A percentile compares a stretch with the other conserved stretches of the same genome.
These are phyloP conservation scores for Panicum virgatum DNA, from an alignment of 202 grass and related monocot species.

Conservation along the genomic window DNA sequence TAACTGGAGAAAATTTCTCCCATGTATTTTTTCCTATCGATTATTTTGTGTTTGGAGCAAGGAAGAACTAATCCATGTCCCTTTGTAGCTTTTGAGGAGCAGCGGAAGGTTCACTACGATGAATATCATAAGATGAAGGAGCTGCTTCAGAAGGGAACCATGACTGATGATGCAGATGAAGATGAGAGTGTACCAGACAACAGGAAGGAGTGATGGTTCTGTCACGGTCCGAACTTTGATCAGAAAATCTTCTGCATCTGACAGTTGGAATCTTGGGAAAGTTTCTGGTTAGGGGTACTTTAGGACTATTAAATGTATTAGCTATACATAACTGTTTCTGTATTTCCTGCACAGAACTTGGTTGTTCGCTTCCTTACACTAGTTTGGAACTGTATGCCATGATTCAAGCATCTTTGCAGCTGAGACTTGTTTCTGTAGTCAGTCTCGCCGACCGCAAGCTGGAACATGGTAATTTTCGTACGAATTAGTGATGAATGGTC, in stretches of 20 bases:
- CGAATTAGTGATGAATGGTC: neutral
- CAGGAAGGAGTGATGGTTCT: neutral
- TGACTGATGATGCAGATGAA: conserved; percentile 27
- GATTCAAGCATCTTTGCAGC: neutral
- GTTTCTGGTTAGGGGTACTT: neutral
- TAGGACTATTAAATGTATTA: neutral
- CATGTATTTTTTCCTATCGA: neutral
- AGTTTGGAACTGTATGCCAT: neutral
- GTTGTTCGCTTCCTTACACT: neutral
- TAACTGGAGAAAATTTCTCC: neutral
- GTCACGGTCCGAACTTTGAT: neutral
- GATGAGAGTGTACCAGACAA: neutral
- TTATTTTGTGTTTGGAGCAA: neutral
- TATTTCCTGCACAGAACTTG: neutral
- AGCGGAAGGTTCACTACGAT: conserved; percentile 49
- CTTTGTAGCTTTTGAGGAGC: conserved; percentile 41
- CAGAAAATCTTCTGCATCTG: neutral
- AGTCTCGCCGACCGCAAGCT: neutral
- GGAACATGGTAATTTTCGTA: neutral
- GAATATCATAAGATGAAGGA: conserved; percentile 49
- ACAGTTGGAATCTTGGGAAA: neutral
- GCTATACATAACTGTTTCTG: neutral
- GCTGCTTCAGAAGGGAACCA: conserved; percentile 40
- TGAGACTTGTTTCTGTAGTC: neutral
- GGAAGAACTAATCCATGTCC: conserved; percentile 3